Evolutionary conservation across 2,329 filamentous ascomycete species (phyloP).

Genomic region (Verticillium dahliae): DNA sequence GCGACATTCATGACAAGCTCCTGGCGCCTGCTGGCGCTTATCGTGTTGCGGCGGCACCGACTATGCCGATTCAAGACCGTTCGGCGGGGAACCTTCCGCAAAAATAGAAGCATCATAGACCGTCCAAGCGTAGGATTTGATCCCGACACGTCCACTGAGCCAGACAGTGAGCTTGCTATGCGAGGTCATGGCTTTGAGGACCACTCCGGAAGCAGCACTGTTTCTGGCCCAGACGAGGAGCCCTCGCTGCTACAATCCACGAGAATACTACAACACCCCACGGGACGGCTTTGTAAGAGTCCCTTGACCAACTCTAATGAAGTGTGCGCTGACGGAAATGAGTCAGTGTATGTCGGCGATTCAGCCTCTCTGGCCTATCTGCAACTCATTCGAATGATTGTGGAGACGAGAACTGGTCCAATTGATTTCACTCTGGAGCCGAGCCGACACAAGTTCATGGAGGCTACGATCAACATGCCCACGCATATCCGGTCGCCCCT

Average conservation of each 20-base stretch:
- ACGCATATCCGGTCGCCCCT: slow-evolving; percentile 37
- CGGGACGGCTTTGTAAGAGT: slow-evolving; percentile 46
- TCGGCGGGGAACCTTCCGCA: neutral
- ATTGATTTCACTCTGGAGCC: slow-evolving; percentile 54
- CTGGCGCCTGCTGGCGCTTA: neutral
- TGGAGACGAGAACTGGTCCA: slow-evolving; percentile 44
- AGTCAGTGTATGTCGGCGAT: slow-evolving; percentile 53
- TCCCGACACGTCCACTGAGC: slow-evolving; percentile 5
- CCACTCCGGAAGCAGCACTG: slow-evolving; percentile 26
- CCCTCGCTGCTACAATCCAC: slow-evolving; percentile 46
- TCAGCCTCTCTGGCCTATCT: slow-evolving; percentile 56
- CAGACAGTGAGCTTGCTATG: slow-evolving; percentile 1
- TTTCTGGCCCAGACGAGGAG: slow-evolving; percentile 46
- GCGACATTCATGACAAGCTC: neutral
- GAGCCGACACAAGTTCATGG: slow-evolving; percentile 48
- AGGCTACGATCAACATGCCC: slow-evolving; percentile 43
- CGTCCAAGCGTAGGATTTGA: slow-evolving; percentile 8
- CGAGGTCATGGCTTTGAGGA: slow-evolving; percentile 6
- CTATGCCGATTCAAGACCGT: neutral
- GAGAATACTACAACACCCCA: slow-evolving; percentile 54
- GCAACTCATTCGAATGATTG: slow-evolving; percentile 55
- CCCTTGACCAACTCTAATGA: neutral
- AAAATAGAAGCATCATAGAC: too few species aligned
- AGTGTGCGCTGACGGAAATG: slow-evolving; percentile 6
- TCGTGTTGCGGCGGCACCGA: neutral